These are phyloP conservation scores for Trichothecium roseum DNA, from an alignment of 2,329 filamentous ascomycete species.

Conservation along the genomic window DNA sequence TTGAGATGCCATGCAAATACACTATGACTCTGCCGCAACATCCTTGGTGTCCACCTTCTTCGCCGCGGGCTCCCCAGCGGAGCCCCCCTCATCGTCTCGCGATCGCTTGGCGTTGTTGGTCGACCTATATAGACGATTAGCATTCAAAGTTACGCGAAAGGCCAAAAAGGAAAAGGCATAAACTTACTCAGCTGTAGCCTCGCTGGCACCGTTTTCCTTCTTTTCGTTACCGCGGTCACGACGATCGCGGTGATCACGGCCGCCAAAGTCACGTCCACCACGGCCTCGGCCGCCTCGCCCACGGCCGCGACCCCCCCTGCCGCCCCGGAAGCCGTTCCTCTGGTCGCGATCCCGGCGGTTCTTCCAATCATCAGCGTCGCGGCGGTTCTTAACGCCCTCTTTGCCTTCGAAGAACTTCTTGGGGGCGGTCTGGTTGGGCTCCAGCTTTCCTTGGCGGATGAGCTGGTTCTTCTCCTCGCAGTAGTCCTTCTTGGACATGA, in stretches of 20 bases:
- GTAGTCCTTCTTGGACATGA: constrained; percentile 85
- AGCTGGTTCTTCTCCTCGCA: constrained; percentile 65
- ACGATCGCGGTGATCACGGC: constrained; percentile 25
- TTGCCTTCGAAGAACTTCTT: constrained; percentile 41
- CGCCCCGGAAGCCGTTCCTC: constrained; percentile 45
- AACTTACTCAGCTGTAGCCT: constrained; percentile 14
- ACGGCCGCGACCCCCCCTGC: constrained; percentile 30
- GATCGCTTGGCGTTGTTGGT: constrained; percentile 39
- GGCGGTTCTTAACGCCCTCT: constrained; percentile 23
- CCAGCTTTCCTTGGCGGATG: constrained; percentile 60
- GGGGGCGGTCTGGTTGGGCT: constrained; percentile 37
- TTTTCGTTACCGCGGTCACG: constrained; percentile 20
- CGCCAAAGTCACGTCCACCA: constrained; percentile 29
- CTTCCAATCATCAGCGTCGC: constrained; percentile 48
- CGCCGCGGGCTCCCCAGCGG: constrained; percentile 34
- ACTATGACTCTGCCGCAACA: constrained; percentile 3
- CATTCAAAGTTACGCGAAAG: background rate
- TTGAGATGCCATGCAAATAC: too few species aligned
- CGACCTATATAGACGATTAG: constrained; percentile 10
- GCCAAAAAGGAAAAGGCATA: background rate
- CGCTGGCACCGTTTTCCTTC: constrained; percentile 12
- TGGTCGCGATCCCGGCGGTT: constrained; percentile 52
- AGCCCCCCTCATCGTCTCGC: constrained; percentile 38
- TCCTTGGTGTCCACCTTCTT: constrained; percentile 54
- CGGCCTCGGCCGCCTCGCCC: constrained; percentile 29